These are phyloP conservation scores for Coemansia sp. DNA, from an alignment of 192 early-diverging fungal genomes.

Conservation along the genomic window DNA sequence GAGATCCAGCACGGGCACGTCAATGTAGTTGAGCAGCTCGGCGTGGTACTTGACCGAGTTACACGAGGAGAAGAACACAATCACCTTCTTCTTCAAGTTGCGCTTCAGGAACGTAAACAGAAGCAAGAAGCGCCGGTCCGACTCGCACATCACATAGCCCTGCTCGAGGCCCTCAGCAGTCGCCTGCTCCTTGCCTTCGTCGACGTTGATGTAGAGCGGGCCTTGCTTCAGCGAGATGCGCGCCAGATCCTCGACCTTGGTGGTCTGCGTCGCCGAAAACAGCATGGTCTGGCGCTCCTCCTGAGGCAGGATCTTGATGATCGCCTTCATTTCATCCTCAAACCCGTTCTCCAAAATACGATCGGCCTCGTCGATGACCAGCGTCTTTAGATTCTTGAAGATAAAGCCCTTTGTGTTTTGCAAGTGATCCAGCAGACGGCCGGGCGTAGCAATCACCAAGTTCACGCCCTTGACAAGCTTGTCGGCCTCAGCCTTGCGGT, in stretches of 20 bases:
- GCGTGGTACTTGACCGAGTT: slow-evolving; percentile 98
- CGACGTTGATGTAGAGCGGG: slow-evolving; percentile 99
- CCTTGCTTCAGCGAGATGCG: slow-evolving; percentile 96
- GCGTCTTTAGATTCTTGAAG: slow-evolving; percentile 91
- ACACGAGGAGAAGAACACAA: slow-evolving; percentile 98
- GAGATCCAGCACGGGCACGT: slow-evolving; percentile 97
- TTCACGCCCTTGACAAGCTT: slow-evolving; percentile 97
- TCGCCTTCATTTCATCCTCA: slow-evolving; percentile 98
- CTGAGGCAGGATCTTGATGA: slow-evolving; percentile 89
- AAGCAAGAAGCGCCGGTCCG: slow-evolving; percentile 92
- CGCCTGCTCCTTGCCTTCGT: slow-evolving; percentile 93
- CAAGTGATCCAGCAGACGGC: slow-evolving; percentile 96
- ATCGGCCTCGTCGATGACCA: slow-evolving; percentile 98
- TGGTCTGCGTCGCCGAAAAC: slow-evolving; percentile 99
- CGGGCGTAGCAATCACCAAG: slow-evolving; percentile 94
- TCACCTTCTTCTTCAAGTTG: slow-evolving; percentile 97
- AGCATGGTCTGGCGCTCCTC: slow-evolving; percentile 96
- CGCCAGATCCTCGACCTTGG: slow-evolving; percentile 97
- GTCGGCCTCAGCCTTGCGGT: slow-evolving; percentile 94
- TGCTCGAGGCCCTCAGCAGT: slow-evolving; percentile 97
- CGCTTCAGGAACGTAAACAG: slow-evolving; percentile 98
- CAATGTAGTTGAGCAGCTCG: slow-evolving; percentile 98
- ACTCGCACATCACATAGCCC: slow-evolving; percentile 95
- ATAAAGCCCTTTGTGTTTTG: slow-evolving; percentile 98
- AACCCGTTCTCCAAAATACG: slow-evolving; percentile 98